Conservation (phyloP, 2,329 filamentous ascomycete species). For the Trichothecium roseum region DNA sequence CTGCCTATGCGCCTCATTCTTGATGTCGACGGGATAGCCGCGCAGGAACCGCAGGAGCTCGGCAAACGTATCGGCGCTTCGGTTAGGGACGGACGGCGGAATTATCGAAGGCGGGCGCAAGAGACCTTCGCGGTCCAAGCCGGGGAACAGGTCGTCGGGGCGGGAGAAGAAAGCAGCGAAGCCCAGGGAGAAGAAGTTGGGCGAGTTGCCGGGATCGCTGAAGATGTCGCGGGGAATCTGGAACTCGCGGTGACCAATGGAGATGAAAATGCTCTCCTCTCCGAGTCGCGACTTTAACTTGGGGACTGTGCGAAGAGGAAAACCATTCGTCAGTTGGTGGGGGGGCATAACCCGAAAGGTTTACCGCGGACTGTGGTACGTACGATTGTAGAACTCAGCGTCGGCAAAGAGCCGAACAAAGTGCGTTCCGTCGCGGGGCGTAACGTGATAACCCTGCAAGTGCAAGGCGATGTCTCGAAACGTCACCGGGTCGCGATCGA, state of each 20-base stretch:
- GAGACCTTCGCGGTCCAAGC: constrained; percentile 66
- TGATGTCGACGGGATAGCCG: constrained; percentile 73
- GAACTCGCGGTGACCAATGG: constrained; percentile 79
- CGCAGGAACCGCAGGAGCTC: constrained; percentile 74
- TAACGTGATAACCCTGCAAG: constrained; percentile 83
- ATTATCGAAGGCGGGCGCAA: constrained; percentile 79
- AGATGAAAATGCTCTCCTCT: constrained; percentile 84
- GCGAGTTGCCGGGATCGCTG: constrained; percentile 74
- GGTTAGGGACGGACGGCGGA: constrained; percentile 70
- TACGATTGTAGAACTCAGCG: constrained; percentile 85
- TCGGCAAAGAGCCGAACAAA: constrained; percentile 91
- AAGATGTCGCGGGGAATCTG: constrained; percentile 86
- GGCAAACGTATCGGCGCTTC: constrained; percentile 73
- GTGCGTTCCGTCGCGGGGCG: constrained; percentile 70
- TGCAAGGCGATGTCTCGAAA: constrained; percentile 86
- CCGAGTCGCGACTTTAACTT: constrained; percentile 84
- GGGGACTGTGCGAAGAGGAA: constrained; percentile 49
- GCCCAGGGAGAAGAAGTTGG: constrained; percentile 90
- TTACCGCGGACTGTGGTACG: constrained; percentile 15
- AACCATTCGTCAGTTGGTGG: not conserved
- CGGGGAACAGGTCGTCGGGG: constrained; percentile 74
- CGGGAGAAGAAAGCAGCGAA: constrained; percentile 81
- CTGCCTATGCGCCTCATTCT: constrained; percentile 64
- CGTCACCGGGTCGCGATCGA: constrained; percentile 82
- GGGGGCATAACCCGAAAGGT: too few relatives aligned